Evolutionary conservation across 768 basidiomycete species (phyloP).

Genomic region (Amanita exitialis): DNA sequence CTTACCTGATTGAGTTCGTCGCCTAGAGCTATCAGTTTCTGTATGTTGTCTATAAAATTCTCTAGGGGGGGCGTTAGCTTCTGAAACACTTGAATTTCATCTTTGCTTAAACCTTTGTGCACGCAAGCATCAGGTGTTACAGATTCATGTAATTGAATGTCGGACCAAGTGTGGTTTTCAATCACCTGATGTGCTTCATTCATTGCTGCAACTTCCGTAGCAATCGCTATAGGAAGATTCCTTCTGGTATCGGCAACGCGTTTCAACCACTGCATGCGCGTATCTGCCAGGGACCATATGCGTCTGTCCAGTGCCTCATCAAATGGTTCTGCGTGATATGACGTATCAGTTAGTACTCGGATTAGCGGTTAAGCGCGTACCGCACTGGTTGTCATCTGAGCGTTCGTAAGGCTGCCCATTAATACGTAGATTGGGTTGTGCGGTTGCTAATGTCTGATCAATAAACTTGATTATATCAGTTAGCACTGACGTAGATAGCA

Average conservation of each 20-base stretch:
- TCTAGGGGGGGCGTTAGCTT: background rate
- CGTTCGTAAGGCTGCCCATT: slow-evolving; percentile 73
- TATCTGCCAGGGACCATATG: slow-evolving; percentile 73
- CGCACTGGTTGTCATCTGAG: slow-evolving; percentile 43
- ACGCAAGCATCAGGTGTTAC: slow-evolving; percentile 9
- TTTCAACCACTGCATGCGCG: slow-evolving; percentile 65
- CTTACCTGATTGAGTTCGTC: slow-evolving; percentile 7
- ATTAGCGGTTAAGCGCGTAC: slow-evolving; percentile 18
- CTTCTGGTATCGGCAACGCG: slow-evolving; percentile 61
- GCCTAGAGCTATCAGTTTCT: background rate
- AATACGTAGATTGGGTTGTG: slow-evolving; percentile 65
- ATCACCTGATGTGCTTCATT: slow-evolving; percentile 20
- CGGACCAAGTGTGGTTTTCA: slow-evolving; percentile 16
- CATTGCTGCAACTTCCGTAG: slow-evolving; percentile 21
- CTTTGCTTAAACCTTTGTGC: background rate
- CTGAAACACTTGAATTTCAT: background rate
- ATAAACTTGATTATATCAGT: slow-evolving; percentile 35
- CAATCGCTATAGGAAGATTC: slow-evolving; percentile 45
- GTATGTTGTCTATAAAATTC: background rate
- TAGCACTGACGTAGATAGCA: background rate
- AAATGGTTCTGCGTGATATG: slow-evolving; percentile 55
- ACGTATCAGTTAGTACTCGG: background rate
- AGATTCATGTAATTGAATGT: slow-evolving; percentile 11
- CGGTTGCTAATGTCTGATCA: slow-evolving; percentile 49
- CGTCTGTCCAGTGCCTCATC: slow-evolving; percentile 80